Conservation (phyloP, 192 early-diverging fungal genomes). For the Coemansia sp. region DNA sequence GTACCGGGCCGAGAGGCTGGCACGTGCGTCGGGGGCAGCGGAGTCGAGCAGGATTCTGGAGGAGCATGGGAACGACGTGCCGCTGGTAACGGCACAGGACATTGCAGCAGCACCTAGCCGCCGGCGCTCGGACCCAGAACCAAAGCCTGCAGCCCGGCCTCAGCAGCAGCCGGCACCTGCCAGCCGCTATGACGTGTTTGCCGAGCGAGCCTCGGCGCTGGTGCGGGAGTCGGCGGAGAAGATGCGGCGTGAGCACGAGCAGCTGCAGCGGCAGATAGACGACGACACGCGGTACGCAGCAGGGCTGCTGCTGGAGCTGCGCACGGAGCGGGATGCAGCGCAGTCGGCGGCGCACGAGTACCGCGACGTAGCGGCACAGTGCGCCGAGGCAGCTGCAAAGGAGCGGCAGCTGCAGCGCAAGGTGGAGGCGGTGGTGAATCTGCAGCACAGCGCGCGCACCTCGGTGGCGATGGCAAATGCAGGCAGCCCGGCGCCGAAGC, state of each 20-base stretch:
- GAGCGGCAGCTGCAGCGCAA: constrained; percentile 21
- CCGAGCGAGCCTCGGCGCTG: constrained; percentile 11
- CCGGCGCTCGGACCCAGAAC: not conserved
- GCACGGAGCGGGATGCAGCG: constrained; percentile 31
- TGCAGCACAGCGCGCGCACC: constrained; percentile 30
- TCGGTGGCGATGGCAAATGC: constrained; percentile 9
- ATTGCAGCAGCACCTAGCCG: not conserved
- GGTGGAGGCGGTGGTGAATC: constrained; percentile 24
- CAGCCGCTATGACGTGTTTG: constrained; percentile 18
- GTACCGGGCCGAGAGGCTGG: constrained; percentile 21
- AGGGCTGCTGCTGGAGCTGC: constrained; percentile 42
- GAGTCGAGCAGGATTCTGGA: not conserved
- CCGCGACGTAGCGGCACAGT: constrained; percentile 5
- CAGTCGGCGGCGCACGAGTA: constrained; percentile 2
- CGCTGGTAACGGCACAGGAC: not conserved
- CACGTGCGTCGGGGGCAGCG: not conserved
- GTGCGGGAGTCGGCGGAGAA: constrained; percentile 18
- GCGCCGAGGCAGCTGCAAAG: not conserved
- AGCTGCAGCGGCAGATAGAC: constrained; percentile 16
- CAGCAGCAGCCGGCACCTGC: not conserved
- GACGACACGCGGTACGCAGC: constrained; percentile 43
- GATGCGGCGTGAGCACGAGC: constrained; percentile 26
- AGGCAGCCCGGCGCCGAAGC: not conserved
- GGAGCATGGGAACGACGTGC: not conserved
- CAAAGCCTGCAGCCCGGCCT: not conserved